These are phyloP conservation scores for Backusella mclennaniae DNA, from an alignment of 192 early-diverging fungal genomes.

Conservation along the genomic window DNA sequence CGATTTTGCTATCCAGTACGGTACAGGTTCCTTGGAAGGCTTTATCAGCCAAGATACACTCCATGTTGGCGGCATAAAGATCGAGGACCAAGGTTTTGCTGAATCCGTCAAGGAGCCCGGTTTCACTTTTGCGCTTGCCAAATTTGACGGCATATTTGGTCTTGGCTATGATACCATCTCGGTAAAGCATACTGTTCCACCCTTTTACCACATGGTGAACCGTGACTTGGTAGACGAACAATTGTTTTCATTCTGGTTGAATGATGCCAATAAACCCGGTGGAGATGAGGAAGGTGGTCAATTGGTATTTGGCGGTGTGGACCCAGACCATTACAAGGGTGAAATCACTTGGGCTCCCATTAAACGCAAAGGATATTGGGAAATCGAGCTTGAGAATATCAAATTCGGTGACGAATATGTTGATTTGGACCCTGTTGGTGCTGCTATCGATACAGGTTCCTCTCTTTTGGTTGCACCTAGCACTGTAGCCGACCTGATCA, in stretches of 20 bases:
- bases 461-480: conserved; percentile 83
- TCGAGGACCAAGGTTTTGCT: conserved; percentile 84
- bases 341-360: conserved; percentile 81
- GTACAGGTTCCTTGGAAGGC: conserved; percentile 91
- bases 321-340: conserved; percentile 72
- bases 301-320: conserved; percentile 86
- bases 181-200: conserved; percentile 88
- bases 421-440: conserved; percentile 61
- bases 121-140: conserved; percentile 88
- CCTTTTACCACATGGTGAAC: conserved; percentile 92
- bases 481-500: conserved; percentile 84
- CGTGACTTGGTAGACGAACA: conserved; percentile 75
- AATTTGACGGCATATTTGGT: conserved; percentile 97
- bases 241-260: conserved; percentile 88
- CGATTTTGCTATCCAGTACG: conserved; percentile 94
- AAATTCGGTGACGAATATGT: conserved; percentile 76
- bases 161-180: conserved; percentile 90
- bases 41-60: conserved; percentile 85
- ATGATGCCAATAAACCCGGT: conserved; percentile 61
- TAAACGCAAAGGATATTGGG: conserved; percentile 95
- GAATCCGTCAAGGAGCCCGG: conserved; percentile 97
- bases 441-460: conserved; percentile 92
- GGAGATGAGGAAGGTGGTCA: conserved; percentile 69
- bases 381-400: conserved; percentile 83
- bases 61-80: conserved; percentile 65